Evolutionary conservation across 179 eudicot species (phyloP).

Genomic region (Drosera spatulata): DNA sequence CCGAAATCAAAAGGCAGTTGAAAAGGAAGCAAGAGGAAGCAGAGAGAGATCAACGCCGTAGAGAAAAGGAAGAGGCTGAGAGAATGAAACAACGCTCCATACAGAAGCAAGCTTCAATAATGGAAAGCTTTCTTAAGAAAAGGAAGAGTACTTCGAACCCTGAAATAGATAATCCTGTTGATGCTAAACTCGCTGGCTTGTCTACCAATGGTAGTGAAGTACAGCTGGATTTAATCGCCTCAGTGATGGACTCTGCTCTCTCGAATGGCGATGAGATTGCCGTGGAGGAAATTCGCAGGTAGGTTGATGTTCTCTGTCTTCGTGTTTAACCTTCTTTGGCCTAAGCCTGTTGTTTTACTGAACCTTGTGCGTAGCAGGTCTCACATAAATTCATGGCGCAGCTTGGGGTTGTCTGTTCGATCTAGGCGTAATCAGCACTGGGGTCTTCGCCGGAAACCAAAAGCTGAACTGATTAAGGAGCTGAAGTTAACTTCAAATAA

Average conservation of each 20-base stretch:
- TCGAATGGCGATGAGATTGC: slow-evolving; percentile 25
- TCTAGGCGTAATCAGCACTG: slow-evolving; percentile 47
- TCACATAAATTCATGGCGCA: slow-evolving; percentile 62
- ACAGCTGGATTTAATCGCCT: slow-evolving; percentile 29
- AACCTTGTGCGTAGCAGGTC: slow-evolving; percentile 29
- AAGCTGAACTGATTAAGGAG: slow-evolving; percentile 55
- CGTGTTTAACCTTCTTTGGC: neutral
- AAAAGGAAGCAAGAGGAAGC: slow-evolving; percentile 82
- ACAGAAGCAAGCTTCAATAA: slow-evolving; percentile 83
- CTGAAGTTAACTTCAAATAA: slow-evolving; percentile 46
- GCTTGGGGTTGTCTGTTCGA: slow-evolving; percentile 38
- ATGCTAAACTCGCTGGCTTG: slow-evolving; percentile 16
- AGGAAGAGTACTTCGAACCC: slow-evolving; percentile 33
- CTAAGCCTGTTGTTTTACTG: slow-evolving; percentile 1
- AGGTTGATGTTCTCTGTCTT: slow-evolving; percentile 4
- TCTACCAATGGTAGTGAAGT: slow-evolving; percentile 13
- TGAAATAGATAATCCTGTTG: slow-evolving; percentile 24
- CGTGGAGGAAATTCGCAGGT: slow-evolving; percentile 53
- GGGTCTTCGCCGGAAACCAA: slow-evolving; percentile 69
- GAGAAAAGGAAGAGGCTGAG: slow-evolving; percentile 88
- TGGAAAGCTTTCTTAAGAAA: slow-evolving; percentile 78
- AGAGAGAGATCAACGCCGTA: slow-evolving; percentile 69
- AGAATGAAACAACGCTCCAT: slow-evolving; percentile 51
- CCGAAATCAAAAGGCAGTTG: slow-evolving; percentile 49
- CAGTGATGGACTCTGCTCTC: slow-evolving; percentile 61